phyloP scores from a whole-genome alignment of 306 rosid species.

The Hippophae gyantsensis region DNA sequence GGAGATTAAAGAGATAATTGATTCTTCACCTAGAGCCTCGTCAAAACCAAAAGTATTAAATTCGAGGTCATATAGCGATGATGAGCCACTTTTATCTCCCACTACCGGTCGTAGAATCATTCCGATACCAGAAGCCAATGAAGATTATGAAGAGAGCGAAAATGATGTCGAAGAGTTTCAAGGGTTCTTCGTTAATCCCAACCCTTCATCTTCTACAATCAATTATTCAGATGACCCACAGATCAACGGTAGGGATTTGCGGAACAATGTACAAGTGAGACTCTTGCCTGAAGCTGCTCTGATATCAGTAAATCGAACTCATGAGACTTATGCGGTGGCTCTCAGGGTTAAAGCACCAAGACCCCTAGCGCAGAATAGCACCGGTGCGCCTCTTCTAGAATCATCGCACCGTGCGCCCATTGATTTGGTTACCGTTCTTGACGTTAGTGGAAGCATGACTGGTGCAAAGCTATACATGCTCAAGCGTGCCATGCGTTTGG shows the following conservation, averaged over 20 bases:
- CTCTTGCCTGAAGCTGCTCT: conserved; percentile 67
- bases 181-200: conserved; percentile 64
- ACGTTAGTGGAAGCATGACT: conserved; percentile 62
- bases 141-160: conserved; percentile 27
- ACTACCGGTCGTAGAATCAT: conserved; percentile 38
- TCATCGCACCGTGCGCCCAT: conserved; percentile 55
- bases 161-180: conserved; percentile 56
- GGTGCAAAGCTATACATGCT: conserved; percentile 68
- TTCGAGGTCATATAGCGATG: conserved; percentile 53
- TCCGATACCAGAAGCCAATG: conserved; percentile 66
- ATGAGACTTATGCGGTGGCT: conserved; percentile 58
- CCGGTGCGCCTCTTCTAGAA: conserved; percentile 15
- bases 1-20: conserved; percentile 10
- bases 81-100: conserved; percentile 56
- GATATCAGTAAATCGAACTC: conserved; percentile 36
- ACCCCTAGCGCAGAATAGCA: conserved; percentile 18
- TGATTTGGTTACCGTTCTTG: conserved; percentile 74
- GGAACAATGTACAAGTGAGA: conserved; percentile 50
- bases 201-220: conserved; percentile 34
- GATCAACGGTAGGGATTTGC: conserved; percentile 23
- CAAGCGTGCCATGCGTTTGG: conserved; percentile 76
- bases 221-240: conserved; percentile 31
- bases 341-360: conserved; percentile 64
- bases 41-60: conserved; percentile 20
- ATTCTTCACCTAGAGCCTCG: conserved; percentile 20